Conservation (phyloP, 176 grass and related monocot species). For the Lolium perenne region DNA sequence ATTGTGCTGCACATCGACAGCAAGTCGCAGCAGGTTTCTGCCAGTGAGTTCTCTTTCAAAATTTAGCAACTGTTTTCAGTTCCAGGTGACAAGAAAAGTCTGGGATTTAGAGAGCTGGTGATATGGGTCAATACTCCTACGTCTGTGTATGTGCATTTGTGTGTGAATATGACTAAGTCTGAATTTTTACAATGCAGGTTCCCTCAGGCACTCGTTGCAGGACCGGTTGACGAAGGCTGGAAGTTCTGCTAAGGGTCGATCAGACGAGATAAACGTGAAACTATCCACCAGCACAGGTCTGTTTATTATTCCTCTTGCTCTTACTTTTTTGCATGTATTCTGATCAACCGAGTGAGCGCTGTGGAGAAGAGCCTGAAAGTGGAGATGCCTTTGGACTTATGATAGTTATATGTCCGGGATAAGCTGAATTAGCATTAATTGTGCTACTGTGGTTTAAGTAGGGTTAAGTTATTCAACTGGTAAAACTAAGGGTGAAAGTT, state of each 20-base stretch:
- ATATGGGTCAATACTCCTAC: not conserved
- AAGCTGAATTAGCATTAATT: no score
- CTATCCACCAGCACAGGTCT: conserved; percentile 76
- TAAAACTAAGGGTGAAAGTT: no score
- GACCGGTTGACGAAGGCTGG: conserved; percentile 69
- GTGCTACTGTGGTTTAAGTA: no score
- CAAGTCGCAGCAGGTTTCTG: conserved; percentile 88
- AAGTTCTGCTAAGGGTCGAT: conserved; percentile 46
- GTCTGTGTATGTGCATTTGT: not conserved
- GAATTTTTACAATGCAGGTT: conserved; percentile 57
- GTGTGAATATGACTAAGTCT: not conserved
- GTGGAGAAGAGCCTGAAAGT: no score
- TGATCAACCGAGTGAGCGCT: not conserved
- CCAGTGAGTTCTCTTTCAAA: conserved; percentile 58
- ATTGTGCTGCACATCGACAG: conserved; percentile 74
- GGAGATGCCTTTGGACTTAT: no score
- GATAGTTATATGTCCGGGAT: no score
- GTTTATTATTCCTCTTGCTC: not conserved
- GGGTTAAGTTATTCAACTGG: no score
- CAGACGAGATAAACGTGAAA: conserved; percentile 76
- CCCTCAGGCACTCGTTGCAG: conserved; percentile 86
- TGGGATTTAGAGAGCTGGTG: not conserved
- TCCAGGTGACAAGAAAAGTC: not conserved
- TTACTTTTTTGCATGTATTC: not conserved
- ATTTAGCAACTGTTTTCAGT: not conserved